phyloP scores from a whole-genome alignment of 176 grass and related monocot species.

The Aegilops bicornis region DNA sequence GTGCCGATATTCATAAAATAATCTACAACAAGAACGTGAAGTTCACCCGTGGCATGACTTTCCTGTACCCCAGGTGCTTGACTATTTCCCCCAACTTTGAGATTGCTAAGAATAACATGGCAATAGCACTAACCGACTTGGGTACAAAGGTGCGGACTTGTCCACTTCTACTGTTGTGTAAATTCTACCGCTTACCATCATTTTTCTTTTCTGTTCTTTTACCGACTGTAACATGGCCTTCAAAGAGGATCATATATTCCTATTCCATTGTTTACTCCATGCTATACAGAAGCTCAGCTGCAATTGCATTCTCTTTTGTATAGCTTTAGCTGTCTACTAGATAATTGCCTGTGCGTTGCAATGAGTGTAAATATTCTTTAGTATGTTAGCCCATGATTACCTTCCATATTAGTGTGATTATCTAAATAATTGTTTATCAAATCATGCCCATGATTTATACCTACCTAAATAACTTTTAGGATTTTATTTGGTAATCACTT shows the following conservation, averaged over 20 bases:
- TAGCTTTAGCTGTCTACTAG: neutral
- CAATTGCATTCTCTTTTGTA: neutral
- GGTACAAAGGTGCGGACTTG: constrained; percentile 81
- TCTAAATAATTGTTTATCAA: too few relatives aligned
- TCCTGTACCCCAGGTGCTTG: constrained; percentile 69
- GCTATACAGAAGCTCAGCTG: constrained; percentile 6
- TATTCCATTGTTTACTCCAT: neutral
- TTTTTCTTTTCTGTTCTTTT: constrained; percentile 7
- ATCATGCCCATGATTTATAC: too few relatives aligned
- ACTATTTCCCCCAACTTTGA: constrained; percentile 98
- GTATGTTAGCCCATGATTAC: too few relatives aligned
- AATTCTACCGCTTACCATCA: constrained; percentile 15
- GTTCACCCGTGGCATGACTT: constrained; percentile 23
- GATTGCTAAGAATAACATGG: constrained; percentile 99
- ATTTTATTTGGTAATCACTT: too few relatives aligned
- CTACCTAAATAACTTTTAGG: too few relatives aligned
- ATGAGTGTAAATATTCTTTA: too few relatives aligned
- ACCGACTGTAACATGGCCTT: constrained; percentile 10
- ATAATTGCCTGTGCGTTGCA: too few relatives aligned
- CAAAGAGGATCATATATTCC: neutral
- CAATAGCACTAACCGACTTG: constrained; percentile 94
- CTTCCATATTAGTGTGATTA: too few relatives aligned
- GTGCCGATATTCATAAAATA: constrained; percentile 6
- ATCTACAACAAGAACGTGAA: constrained; percentile 17
- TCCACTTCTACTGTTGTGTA: constrained; percentile 21